Evolutionary conservation across 2,329 filamentous ascomycete genomes (phyloP).

Genomic region (Trichoderma pleuroti): DNA sequence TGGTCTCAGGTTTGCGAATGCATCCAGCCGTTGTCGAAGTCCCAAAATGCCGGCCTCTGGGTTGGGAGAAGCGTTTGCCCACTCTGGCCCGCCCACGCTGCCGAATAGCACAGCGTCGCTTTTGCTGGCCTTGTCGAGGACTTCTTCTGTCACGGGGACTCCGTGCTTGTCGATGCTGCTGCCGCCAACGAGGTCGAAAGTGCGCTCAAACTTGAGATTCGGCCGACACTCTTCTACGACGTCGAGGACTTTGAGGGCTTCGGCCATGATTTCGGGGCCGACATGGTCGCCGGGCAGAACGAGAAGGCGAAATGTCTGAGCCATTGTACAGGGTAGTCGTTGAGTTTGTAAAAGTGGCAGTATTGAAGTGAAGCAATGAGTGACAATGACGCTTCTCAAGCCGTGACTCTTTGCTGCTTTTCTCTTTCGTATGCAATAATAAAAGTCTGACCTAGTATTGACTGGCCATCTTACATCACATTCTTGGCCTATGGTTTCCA

Average conservation of each 20-base stretch:
- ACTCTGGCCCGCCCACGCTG: conserved; percentile 46
- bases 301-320: conserved; percentile 34
- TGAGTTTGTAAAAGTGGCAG: background rate
- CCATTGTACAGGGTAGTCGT: background rate
- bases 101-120: conserved; percentile 47
- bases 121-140: conserved; percentile 38
- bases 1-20: conserved; percentile 50
- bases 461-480: background rate
- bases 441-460: background rate
- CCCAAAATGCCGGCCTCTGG: conserved; percentile 44
- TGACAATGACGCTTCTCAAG: background rate
- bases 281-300: conserved; percentile 46
- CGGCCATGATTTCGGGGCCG: conserved; percentile 45
- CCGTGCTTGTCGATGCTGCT: conserved; percentile 44
- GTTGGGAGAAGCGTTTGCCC: conserved; percentile 39
- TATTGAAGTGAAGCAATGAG: background rate
- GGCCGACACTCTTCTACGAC: conserved; percentile 35
- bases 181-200: conserved; percentile 31
- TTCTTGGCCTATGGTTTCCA: background rate
- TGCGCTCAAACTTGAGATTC: conserved; percentile 29
- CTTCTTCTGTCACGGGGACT: conserved; percentile 41
- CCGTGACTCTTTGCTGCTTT: background rate
- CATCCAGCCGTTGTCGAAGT: conserved; percentile 40
- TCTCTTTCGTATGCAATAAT: background rate
- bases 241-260: conserved; percentile 46